phyloP scores from a whole-genome alignment of 352 stramenopile genomes.

The Phytophthora ohioensis region DNA sequence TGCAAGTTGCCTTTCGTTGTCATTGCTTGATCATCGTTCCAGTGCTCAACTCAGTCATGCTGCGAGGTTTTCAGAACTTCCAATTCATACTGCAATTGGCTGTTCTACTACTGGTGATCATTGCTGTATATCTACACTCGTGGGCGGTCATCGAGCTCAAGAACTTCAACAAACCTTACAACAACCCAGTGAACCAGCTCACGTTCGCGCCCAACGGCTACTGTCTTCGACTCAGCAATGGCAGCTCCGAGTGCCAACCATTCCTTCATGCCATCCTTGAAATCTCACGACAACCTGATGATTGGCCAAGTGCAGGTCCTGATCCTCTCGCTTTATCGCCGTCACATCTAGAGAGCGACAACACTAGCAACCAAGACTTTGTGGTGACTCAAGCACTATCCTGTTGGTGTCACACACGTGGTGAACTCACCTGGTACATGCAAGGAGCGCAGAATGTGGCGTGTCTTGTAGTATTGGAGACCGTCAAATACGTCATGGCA shows the following conservation, averaged over 20 bases:
- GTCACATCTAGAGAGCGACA: constrained; percentile 8
- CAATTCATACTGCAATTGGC: constrained; percentile 37
- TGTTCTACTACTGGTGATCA: constrained; percentile 39
- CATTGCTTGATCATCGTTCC: constrained; percentile 6
- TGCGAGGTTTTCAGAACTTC: constrained; percentile 29
- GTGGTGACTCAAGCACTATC: constrained; percentile 42
- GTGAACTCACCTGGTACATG: constrained; percentile 52
- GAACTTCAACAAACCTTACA: background rate
- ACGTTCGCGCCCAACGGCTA: constrained; percentile 57
- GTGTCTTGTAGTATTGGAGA: constrained; percentile 72
- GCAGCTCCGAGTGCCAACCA: constrained; percentile 49
- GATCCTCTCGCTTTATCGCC: constrained; percentile 16
- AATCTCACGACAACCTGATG: constrained; percentile 12
- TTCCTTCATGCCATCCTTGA: constrained; percentile 52
- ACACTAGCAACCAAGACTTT: constrained; percentile 24
- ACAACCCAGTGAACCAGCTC: constrained; percentile 28
- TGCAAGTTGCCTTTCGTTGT: constrained; percentile 8
- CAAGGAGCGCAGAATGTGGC: constrained; percentile 61
- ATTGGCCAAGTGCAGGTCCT: constrained; percentile 20
- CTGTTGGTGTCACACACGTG: constrained; percentile 53
- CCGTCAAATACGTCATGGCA: constrained; percentile 53
- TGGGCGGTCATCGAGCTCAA: constrained; percentile 48
- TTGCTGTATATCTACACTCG: constrained; percentile 39
- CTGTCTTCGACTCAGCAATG: constrained; percentile 48
- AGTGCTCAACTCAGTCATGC: constrained; percentile 14